Evolutionary conservation across 2,329 filamentous ascomycete genomes (phyloP).

Genomic region (Aspergillus unguis): DNA sequence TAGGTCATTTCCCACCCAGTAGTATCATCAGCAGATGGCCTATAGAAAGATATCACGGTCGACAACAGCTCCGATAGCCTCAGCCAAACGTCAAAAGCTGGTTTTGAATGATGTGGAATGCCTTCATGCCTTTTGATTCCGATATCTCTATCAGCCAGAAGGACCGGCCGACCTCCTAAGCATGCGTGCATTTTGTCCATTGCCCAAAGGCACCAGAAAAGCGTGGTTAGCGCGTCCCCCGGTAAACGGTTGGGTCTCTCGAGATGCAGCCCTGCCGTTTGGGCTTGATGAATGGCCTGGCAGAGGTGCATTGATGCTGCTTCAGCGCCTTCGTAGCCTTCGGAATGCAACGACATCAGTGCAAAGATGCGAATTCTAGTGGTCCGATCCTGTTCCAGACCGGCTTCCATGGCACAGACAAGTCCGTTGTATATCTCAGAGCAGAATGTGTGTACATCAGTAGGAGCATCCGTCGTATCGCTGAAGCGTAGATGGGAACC

Average conservation of each 20-base stretch:
- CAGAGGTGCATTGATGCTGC: slow-evolving; percentile 40
- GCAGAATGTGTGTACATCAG: slow-evolving; percentile 37
- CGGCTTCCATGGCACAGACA: slow-evolving; percentile 36
- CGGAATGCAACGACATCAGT: slow-evolving; percentile 41
- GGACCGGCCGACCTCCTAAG: slow-evolving; percentile 39
- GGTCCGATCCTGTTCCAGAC: slow-evolving; percentile 36
- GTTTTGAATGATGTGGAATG: slow-evolving; percentile 13
- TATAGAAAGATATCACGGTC: slow-evolving; percentile 40
- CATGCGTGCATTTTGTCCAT: slow-evolving; percentile 43
- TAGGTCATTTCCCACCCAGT: slow-evolving; percentile 40
- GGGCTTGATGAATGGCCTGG: slow-evolving; percentile 41
- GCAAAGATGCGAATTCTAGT: slow-evolving; percentile 38
- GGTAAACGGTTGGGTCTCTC: slow-evolving; percentile 32
- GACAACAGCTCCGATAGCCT: slow-evolving; percentile 37
- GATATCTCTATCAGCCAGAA: slow-evolving; percentile 41
- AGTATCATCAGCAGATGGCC: slow-evolving; percentile 32
- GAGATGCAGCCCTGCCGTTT: slow-evolving; percentile 40
- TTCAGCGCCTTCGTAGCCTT: slow-evolving; percentile 41
- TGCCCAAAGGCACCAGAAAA: slow-evolving; percentile 43
- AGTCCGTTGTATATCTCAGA: slow-evolving; percentile 38
- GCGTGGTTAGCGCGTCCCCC: slow-evolving; percentile 27
- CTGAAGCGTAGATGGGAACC: slow-evolving; percentile 29
- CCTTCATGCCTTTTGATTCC: slow-evolving; percentile 31
- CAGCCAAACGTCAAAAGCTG: slow-evolving; percentile 38
- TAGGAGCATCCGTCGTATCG: slow-evolving; percentile 26